Percentiles rank a stretch among this genome's conserved stretches.
phyloP scores from a whole-genome alignment of 768 basidiomycete genomes.

The Ramaria sp. region DNA sequence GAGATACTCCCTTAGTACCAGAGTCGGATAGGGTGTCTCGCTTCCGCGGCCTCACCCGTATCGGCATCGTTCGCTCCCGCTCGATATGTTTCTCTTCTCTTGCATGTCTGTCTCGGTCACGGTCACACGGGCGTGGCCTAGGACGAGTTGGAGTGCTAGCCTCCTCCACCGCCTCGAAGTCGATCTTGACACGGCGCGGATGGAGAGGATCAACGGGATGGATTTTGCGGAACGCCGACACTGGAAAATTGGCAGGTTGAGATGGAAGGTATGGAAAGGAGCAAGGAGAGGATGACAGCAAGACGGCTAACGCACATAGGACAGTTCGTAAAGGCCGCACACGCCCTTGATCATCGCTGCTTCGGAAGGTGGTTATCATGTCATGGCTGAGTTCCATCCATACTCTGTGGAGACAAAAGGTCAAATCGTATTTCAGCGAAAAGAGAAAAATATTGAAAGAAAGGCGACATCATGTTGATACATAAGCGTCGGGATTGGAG shows the following conservation, averaged over 20 bases:
- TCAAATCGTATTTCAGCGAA: no score
- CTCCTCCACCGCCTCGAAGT: neutral
- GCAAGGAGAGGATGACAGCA: no score
- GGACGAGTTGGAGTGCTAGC: no score
- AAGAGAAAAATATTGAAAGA: neutral
- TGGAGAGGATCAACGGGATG: constrained; percentile 33
- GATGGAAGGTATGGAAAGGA: no score
- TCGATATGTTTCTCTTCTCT: no score
- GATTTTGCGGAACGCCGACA: constrained; percentile 36
- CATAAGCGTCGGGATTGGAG: no score
- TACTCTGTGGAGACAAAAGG: constrained; percentile 26
- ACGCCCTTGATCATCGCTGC: constrained; percentile 41
- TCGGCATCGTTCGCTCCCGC: no score
- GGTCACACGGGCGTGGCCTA: no score
- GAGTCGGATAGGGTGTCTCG: no score
- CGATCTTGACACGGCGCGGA: constrained; percentile 21
- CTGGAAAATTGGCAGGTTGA: constrained; percentile 18
- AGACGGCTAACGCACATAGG: constrained; percentile 29
- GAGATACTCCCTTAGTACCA: no score
- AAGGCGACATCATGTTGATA: no score
- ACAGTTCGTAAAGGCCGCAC: constrained; percentile 43
- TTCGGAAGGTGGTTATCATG: constrained; percentile 46
- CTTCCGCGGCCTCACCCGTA: no score
- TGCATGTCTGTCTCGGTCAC: neutral
- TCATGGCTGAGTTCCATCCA: constrained; percentile 56